phyloP scores from a whole-genome alignment of 2,329 filamentous ascomycete species.

The Colletotrichum tamarilloi region DNA sequence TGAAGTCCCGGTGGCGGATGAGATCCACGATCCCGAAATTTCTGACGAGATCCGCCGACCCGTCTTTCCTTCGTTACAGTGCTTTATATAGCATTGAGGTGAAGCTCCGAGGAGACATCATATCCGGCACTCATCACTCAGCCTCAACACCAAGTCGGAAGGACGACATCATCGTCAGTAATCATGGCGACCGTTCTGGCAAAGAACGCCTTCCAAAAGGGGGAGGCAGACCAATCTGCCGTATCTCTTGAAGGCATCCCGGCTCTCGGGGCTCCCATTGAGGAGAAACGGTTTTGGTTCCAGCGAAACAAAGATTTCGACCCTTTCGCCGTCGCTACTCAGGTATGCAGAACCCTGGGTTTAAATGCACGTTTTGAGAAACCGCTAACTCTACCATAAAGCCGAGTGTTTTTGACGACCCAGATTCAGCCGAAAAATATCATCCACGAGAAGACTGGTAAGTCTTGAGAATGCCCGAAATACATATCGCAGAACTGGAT shows the following conservation, averaged over 20 bases:
- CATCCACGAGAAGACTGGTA: constrained; percentile 43
- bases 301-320: constrained; percentile 42
- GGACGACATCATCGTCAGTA: not conserved
- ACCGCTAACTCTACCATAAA: constrained; percentile 17
- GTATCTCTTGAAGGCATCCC: constrained; percentile 38
- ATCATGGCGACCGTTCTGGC: constrained; percentile 36
- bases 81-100: not conserved
- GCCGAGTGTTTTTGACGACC: constrained; percentile 52
- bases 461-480: not conserved
- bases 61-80: not conserved
- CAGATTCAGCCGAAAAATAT: constrained; percentile 48
- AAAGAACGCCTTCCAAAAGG: constrained; percentile 4
- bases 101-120: constrained; percentile 9
- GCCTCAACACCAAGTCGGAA: not conserved
- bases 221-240: constrained; percentile 8
- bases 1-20: not conserved
- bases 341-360: not conserved
- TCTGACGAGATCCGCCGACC: constrained; percentile 17
- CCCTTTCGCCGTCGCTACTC: constrained; percentile 49
- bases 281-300: constrained; percentile 47
- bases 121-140: not conserved
- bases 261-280: constrained; percentile 40
- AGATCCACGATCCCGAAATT: not conserved
- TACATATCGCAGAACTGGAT: too few relatives aligned
- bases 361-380: too few relatives aligned